A percentile compares a stretch with the other conserved stretches of the same genome.
phyloP scores from a whole-genome alignment of 2,329 filamentous ascomycete species.

The Verticillium albo-atrum region DNA sequence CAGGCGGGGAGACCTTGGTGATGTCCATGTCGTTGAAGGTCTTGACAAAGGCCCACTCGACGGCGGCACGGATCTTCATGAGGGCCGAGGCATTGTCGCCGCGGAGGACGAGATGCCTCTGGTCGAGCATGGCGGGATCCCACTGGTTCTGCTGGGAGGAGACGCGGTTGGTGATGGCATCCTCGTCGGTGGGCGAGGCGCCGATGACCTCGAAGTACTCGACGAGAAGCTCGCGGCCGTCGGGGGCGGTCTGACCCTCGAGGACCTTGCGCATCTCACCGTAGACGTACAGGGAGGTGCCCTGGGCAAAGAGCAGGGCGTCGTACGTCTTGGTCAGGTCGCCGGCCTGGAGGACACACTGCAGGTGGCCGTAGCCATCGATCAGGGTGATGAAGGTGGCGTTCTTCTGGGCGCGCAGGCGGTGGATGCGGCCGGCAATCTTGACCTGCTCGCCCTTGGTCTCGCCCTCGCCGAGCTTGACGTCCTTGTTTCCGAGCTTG shows the following conservation, averaged over 20 bases:
- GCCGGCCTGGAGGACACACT: conserved; percentile 73
- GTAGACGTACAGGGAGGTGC: conserved; percentile 79
- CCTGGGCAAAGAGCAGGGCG: conserved; percentile 76
- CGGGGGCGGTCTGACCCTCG: conserved; percentile 70
- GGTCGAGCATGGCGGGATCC: conserved; percentile 68
- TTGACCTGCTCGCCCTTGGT: conserved; percentile 67
- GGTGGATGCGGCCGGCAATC: conserved; percentile 79
- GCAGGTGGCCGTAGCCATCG: conserved; percentile 80
- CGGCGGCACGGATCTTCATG: conserved; percentile 79
- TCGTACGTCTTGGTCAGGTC: conserved; percentile 89
- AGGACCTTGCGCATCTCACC: conserved; percentile 83
- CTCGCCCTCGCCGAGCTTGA: conserved; percentile 50
- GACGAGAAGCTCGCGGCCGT: conserved; percentile 82
- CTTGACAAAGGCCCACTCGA: conserved; percentile 76
- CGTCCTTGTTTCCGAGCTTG: conserved; percentile 67
- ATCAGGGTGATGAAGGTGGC: conserved; percentile 82
- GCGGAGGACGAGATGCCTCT: conserved; percentile 79
- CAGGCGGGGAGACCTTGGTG: conserved; percentile 82
- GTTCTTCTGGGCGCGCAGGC: conserved; percentile 76
- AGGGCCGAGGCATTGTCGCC: conserved; percentile 80
- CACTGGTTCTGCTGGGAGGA: conserved; percentile 40
- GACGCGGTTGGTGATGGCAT: conserved; percentile 81
- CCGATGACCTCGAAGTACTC: conserved; percentile 83
- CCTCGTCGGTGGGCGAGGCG: conserved; percentile 77
- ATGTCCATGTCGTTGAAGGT: conserved; percentile 73